phyloP scores from a whole-genome alignment of 2,329 filamentous ascomycete species.

The Penicillium sp. region DNA sequence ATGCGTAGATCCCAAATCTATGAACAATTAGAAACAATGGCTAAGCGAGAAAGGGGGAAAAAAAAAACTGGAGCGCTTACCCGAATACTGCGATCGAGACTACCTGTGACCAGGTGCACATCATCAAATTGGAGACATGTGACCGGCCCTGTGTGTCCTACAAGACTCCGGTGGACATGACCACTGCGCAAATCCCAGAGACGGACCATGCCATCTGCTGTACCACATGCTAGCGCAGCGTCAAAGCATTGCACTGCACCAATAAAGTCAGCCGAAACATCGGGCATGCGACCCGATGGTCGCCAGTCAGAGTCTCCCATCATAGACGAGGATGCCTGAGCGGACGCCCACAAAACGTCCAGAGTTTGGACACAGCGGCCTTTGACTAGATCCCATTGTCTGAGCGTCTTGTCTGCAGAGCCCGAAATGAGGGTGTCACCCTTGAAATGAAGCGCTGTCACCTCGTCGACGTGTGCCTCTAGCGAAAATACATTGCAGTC shows the following conservation, averaged over 20 bases:
- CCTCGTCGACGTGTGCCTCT: conserved; percentile 86
- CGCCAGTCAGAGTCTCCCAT: conserved; percentile 67
- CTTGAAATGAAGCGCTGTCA: conserved; percentile 88
- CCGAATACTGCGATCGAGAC: conserved; percentile 85
- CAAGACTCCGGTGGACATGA: conserved; percentile 92
- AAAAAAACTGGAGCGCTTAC: conserved; percentile 55
- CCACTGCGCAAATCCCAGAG: conserved; percentile 96
- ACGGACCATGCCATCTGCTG: conserved; percentile 93
- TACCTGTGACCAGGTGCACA: conserved; percentile 89
- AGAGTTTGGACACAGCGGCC: conserved; percentile 97
- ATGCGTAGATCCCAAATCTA: conserved; percentile 99
- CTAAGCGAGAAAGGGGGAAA: not conserved
- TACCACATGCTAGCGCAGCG: conserved; percentile 90
- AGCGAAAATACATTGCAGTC: conserved; percentile 88
- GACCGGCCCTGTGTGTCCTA: conserved; percentile 92
- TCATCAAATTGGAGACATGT: conserved; percentile 96
- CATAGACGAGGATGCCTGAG: conserved; percentile 74
- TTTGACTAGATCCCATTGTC: conserved; percentile 96
- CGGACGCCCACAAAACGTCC: conserved; percentile 96
- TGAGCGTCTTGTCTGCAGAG: conserved; percentile 92
- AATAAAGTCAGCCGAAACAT: conserved; percentile 80
- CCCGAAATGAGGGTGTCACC: conserved; percentile 90
- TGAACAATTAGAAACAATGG: conserved; percentile 20
- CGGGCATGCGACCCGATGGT: conserved; percentile 60
- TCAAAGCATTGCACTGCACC: conserved; percentile 95